These are phyloP conservation scores for Tuber brumale DNA, from an alignment of 495 filamentous ascomycete genomes.

Conservation along the genomic window DNA sequence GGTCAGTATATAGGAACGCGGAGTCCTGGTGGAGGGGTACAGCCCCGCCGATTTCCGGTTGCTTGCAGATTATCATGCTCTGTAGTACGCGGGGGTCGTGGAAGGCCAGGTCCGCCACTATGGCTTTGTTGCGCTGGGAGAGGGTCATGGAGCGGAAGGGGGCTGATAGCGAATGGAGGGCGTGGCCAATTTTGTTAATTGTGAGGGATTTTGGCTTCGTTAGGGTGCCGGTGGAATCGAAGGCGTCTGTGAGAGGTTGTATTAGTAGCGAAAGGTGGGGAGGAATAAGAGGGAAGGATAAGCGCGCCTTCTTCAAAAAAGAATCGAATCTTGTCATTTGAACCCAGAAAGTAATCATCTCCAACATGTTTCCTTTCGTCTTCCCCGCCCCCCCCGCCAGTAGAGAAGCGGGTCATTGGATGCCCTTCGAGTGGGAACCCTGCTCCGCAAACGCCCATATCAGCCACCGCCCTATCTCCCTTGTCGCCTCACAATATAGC, in stretches of 20 bases:
- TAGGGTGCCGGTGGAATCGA: constrained; percentile 54
- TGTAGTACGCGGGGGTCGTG: constrained; percentile 69
- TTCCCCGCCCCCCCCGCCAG: constrained; percentile 57
- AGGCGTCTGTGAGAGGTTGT: constrained; percentile 50
- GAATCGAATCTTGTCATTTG: constrained; percentile 85
- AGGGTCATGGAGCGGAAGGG: constrained; percentile 61
- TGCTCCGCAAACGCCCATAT: background rate
- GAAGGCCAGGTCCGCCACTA: constrained; percentile 69
- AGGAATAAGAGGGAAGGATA: background rate
- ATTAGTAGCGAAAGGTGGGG: background rate
- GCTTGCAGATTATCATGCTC: constrained; percentile 97
- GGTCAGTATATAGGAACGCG: constrained; percentile 86
- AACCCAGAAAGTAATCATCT: constrained; percentile 87
- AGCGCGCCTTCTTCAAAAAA: constrained; percentile 83
- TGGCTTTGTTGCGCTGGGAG: constrained; percentile 49
- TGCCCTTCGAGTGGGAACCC: constrained; percentile 69
- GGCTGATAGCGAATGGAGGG: constrained; percentile 67
- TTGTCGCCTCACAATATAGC: background rate
- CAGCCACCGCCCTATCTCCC: background rate
- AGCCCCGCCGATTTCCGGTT: constrained; percentile 85
- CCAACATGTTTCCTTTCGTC: constrained; percentile 62
- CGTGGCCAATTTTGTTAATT: constrained; percentile 97
- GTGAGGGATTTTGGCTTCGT: constrained; percentile 69
- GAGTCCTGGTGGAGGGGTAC: constrained; percentile 86
- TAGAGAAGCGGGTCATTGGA: constrained; percentile 88